These are phyloP conservation scores for Solanum hybrid DNA, from an alignment of 305 asterid genomes.

Conservation along the genomic window DNA sequence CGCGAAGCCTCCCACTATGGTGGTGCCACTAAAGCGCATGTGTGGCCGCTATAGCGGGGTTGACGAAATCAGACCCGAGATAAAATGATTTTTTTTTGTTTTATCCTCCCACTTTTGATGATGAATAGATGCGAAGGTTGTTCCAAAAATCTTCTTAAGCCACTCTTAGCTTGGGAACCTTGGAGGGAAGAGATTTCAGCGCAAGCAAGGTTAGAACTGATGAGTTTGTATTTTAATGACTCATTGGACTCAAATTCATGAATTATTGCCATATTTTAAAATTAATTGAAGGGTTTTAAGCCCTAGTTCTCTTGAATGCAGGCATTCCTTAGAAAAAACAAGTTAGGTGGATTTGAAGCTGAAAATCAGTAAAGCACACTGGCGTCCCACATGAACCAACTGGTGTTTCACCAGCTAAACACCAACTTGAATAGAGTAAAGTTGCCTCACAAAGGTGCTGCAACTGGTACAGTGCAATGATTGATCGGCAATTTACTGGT, in stretches of 20 bases:
- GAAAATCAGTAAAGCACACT: background rate
- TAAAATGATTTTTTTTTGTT: no score
- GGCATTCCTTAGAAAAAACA: background rate
- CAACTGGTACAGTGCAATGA: no score
- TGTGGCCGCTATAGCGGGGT: background rate
- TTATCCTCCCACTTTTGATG: background rate
- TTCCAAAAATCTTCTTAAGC: background rate
- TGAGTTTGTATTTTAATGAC: background rate
- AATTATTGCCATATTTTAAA: background rate
- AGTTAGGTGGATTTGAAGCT: background rate
- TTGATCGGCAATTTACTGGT: no score
- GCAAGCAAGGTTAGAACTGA: no score
- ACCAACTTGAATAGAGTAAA: no score
- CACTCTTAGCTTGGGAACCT: background rate
- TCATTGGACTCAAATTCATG: background rate
- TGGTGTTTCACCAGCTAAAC: no score
- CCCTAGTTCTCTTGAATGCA: background rate
- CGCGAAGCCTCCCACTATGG: background rate
- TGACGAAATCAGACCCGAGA: background rate
- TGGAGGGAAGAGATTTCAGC: background rate
- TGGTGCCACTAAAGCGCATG: background rate
- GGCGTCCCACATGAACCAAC: background rate
- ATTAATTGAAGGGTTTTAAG: background rate
- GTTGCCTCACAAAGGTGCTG: no score
- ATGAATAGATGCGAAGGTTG: background rate